These are phyloP conservation scores for Plasmodium ovale DNA, from an alignment of 169 alveolate genomes.

Conservation along the genomic window DNA sequence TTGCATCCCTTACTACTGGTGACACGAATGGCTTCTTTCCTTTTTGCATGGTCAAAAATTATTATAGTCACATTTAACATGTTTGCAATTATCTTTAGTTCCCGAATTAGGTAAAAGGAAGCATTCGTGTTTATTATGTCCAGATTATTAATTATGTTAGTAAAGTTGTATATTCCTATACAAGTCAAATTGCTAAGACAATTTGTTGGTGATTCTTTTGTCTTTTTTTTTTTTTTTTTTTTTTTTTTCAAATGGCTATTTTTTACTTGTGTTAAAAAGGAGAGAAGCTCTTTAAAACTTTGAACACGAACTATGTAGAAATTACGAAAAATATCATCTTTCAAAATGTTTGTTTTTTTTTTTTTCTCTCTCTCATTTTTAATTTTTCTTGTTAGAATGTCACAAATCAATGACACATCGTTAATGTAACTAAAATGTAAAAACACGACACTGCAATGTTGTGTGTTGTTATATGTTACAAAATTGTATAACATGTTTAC, in stretches of 20 bases:
- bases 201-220: too few species aligned
- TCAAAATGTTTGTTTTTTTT: not conserved
- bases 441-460: conserved; percentile 11
- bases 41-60: conserved; percentile 27
- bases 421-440: conserved; percentile 46
- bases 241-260: not conserved
- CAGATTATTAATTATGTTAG: conserved; percentile 25
- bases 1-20: not conserved
- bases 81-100: conserved; percentile 14
- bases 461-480: not conserved
- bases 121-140: not conserved
- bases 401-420: conserved; percentile 22
- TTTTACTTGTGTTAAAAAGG: conserved; percentile 21
- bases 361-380: not conserved
- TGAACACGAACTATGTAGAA: conserved; percentile 27
- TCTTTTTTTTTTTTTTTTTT: not conserved
- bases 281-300: conserved; percentile 17
- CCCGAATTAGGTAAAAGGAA: conserved; percentile 43
- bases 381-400: conserved; percentile 31
- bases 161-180: conserved; percentile 53
- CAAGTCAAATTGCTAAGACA: conserved; percentile 7
- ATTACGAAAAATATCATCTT: conserved; percentile 18
- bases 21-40: not conserved
- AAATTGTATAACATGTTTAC: conserved; percentile 28
- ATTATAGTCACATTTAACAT: conserved; percentile 24